These are phyloP conservation scores for Scopulariopsis brevicaulis DNA, from an alignment of 2,329 filamentous ascomycete species.

Conservation along the genomic window DNA sequence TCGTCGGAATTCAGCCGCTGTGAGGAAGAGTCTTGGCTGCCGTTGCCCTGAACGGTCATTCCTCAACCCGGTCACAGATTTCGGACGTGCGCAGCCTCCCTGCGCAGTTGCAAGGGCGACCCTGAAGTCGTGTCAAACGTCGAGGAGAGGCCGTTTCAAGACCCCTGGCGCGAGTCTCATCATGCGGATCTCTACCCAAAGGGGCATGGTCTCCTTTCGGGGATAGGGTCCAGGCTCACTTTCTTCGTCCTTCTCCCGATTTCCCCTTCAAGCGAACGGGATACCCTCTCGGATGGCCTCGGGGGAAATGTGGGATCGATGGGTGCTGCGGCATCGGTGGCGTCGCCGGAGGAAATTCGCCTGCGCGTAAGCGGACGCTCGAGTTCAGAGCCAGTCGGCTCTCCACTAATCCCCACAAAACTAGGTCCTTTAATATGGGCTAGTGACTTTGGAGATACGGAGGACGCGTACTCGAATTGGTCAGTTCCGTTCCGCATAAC, in stretches of 20 bases:
- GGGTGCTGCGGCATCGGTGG: background rate
- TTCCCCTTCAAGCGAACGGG: background rate
- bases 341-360: background rate
- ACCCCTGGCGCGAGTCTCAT: slow-evolving; percentile 3
- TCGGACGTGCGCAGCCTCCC: slow-evolving; percentile 1
- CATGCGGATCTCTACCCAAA: background rate
- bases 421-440: background rate
- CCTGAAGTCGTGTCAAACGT: slow-evolving; percentile 1
- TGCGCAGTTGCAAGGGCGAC: background rate
- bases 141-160: slow-evolving; percentile 2
- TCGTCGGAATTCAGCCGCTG: background rate
- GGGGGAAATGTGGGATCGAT: background rate
- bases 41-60: background rate
- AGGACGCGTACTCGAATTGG: background rate
- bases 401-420: slow-evolving; percentile 2
- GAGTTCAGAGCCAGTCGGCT: background rate
- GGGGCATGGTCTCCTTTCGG: background rate
- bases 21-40: background rate
- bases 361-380: background rate
- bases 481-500: background rate
- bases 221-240: background rate
- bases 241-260: background rate
- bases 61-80: slow-evolving; percentile 5
- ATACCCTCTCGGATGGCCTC: background rate
- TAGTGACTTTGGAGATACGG: background rate